phyloP scores from a whole-genome alignment of 2,329 filamentous ascomycete species.

The Calonectria fujianensis region DNA sequence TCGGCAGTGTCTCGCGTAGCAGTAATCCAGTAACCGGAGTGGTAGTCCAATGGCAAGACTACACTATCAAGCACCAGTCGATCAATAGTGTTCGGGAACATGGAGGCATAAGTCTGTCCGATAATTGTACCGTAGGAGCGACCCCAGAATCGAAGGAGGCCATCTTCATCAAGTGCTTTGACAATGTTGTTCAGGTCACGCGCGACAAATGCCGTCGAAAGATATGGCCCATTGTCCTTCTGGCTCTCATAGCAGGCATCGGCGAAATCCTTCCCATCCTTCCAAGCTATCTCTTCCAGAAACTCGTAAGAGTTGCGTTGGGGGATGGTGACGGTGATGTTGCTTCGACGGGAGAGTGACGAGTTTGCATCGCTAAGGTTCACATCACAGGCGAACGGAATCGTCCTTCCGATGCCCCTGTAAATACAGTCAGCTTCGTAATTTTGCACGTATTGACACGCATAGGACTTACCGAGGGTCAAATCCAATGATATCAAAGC shows the following conservation, averaged over 20 bases:
- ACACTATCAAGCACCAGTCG: conserved; percentile 41
- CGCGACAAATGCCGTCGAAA: background rate
- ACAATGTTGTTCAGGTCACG: background rate
- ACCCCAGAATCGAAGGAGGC: background rate
- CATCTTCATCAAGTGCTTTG: conserved; percentile 2
- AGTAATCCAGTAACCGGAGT: conserved; percentile 31
- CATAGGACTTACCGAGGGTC: background rate
- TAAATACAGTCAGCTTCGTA: background rate
- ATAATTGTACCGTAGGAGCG: conserved; percentile 39
- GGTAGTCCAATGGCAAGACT: conserved; percentile 41
- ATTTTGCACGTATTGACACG: too few species aligned
- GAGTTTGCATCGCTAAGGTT: background rate
- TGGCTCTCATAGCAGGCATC: conserved; percentile 5
- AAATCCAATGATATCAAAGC: conserved; percentile 8
- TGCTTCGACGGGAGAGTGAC: conserved; percentile 2
- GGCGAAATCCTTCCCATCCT: background rate
- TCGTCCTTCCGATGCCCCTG: background rate
- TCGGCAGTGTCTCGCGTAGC: conserved; percentile 43
- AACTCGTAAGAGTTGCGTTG: conserved; percentile 1
- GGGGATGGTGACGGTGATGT: background rate
- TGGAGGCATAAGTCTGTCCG: conserved; percentile 40
- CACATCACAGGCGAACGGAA: background rate
- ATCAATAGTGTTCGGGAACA: conserved; percentile 42
- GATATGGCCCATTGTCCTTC: background rate
- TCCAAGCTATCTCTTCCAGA: background rate